Evolutionary conservation across 176 grass and related monocot species (phyloP), one percentile per base, ranked within the genome.

Genomic region (Oryza longistaminata): DNA sequence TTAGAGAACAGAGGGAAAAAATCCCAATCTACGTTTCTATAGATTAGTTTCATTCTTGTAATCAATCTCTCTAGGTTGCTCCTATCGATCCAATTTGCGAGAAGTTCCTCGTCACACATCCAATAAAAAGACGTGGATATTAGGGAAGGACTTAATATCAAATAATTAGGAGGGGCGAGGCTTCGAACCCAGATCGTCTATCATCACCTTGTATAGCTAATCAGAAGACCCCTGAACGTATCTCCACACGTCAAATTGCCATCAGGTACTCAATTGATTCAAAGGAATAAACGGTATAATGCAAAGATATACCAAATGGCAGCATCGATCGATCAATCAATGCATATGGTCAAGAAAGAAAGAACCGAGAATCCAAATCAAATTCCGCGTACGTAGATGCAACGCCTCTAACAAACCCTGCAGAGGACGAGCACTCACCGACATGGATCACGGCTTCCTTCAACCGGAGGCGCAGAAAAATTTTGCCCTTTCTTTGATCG

Each of bases 381-480:
- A 65, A 49, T 15, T 49, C 13, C 46, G 6, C 49, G 49, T 16
- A 37, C 35, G 4, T 37, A 15, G 12, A 50, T 50, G 13, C 48
- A 50, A 50, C 35, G 35, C 35, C 45, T 48, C 37, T 1, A 53
- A 9, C 50, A 15, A 45, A 39, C 27, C 2, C 9, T 5, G 61
- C 9, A 9, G 68, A 70, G n/a, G 26, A 55, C 15, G 37, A 24
- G 45, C 16, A 78, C 93, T 82, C 77, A 94, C 90, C 90, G 93
- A 91, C 93, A 94, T 94, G 70, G 43, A 61, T 76, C 82, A 61
- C 85, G 27, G 44, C 5, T 82, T 67, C 37, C 86, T 79, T 87
- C 48, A 83, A 34, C 80, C 64, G 48, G 24, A 43, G 60, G n/a
- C 24, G 43, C 61, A 22, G 48, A 42, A 85, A 83, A 70, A 64